Evolutionary conservation across 2,329 filamentous ascomycete species (phyloP), one percentile per base, ranked within the genome.

Genomic region (Rachicladosporium sp.): DNA sequence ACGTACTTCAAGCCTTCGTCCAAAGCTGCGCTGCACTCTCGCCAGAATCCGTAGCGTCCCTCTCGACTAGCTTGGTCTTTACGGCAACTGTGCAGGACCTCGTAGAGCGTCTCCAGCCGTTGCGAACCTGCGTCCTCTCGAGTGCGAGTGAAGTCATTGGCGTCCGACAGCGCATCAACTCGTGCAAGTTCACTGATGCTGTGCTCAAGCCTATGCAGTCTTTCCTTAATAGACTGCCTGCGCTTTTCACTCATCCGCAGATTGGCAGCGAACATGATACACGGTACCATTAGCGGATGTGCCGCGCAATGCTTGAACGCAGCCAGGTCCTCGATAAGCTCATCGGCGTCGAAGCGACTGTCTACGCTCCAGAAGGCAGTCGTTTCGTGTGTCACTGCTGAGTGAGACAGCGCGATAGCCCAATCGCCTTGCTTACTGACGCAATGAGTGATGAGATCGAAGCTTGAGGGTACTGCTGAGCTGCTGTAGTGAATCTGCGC

Each of bases 281-380:
- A 45, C 1, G 47, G 47, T 4, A 50, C 40, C 6, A 50, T 33
- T 46, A 50, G 45, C 3, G 47, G 47, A 27, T 50, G 47, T 3
- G 38, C 35, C 7, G 44, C 35, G 12, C 40, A 37, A 3, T 34
- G n/a, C n/a, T 36, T 38, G 11, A 48, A 41, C 9, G 13, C 38
- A 2, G 13, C n/a, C 3, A 49, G 29, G 27, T 47, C 43, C 3
- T 36, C 35, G 4, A 41, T 11, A 6, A 47, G 35, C 4, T 10
- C 40, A 37, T 13, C 34, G 13, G 38, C 29, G 13, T 46, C 33
- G 10, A 45, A 40, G 2, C 33, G 13, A 5, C 38, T 10, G n/a
- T 45, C 46, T 2, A 49, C 33, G 23, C 45, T 49, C 44, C 46
- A 49, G 37, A 46, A 47, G 2, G 42, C 40, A 2, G 43, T 29